Evolutionary conservation across 2,329 filamentous ascomycete genomes (phyloP), one percentile per base, ranked within the genome.

Genomic region (Tetracladium maxilliforme): DNA sequence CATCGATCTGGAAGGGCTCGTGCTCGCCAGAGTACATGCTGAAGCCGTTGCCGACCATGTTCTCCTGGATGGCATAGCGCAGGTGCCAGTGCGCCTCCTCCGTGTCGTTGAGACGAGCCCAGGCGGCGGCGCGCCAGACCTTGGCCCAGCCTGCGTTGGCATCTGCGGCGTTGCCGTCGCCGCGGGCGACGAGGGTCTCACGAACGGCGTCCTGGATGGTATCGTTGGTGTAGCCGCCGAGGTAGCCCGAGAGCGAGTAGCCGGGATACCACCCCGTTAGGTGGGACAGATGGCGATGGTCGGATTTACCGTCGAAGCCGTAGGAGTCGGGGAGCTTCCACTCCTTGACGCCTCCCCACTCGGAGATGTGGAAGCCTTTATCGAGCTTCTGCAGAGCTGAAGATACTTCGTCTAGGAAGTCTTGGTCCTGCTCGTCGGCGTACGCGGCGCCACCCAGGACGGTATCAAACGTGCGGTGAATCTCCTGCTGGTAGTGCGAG

Each of bases 141-240:
- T 70, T 70, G 11, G 52, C 61, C 66, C 65, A 70, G 0, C 64
- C 65, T 0, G 64, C 51, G 32, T 70, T 62, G 1, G 58, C 52
- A 25, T 70, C 63, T 1, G 37, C 34, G 1, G 41, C 50, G 14
- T 54, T 56, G 3, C 63, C 61, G 3, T 43, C 35, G 0, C 62
- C 64, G 7, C 64, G 55, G 1, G 52, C 47, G 7, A 48, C 37
- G 0, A 71, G 48, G 0, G 57, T 58, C 1, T 51, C 52, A 5
- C 39, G 40, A 2, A 70, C 48, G 1, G 62, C 62, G 3, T 43
- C 29, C 19, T 56, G 52, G 14, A 64, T 51, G 1, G 45, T 47
- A 7, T 19, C 14, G 34, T 61, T 58, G 2, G 38, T 43, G 40
- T 63, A 61, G 14, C 55, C 53, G 11, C 37, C 39, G 1, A 44